phyloP scores from a whole-genome alignment of 2,329 filamentous ascomycete species.

The Clonostachys chloroleuca region DNA sequence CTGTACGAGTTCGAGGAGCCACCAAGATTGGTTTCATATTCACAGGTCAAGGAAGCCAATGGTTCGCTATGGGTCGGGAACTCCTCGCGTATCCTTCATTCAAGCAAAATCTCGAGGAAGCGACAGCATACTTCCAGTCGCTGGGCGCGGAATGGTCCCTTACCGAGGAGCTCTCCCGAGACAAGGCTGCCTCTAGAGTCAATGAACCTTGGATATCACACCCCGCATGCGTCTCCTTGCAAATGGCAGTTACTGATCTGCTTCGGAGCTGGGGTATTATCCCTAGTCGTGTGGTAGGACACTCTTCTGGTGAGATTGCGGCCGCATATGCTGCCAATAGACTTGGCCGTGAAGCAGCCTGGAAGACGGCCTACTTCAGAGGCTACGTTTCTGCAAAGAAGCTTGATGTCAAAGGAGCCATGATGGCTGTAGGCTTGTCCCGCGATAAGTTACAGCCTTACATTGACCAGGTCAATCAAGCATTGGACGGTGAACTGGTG shows the following conservation, averaged over 20 bases:
- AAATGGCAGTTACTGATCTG: not conserved
- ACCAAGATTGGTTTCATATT: slow-evolving; percentile 21
- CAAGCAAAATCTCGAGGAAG: not conserved
- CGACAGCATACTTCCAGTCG: too few relatives aligned
- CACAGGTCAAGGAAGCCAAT: slow-evolving; percentile 25
- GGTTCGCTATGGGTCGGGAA: slow-evolving; percentile 22
- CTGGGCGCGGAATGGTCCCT: too few relatives aligned
- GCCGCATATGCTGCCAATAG: slow-evolving; percentile 23
- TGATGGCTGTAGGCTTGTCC: slow-evolving; percentile 48
- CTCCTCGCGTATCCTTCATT: slow-evolving; percentile 14
- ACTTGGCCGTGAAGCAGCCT: slow-evolving; percentile 8
- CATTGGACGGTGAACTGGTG: too few relatives aligned
- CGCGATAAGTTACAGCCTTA: not conserved
- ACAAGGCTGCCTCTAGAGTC: too few relatives aligned
- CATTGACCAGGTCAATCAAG: slow-evolving; percentile 17
- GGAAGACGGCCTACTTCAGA: slow-evolving; percentile 13
- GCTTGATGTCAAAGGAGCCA: slow-evolving; percentile 28
- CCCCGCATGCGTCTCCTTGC: not conserved
- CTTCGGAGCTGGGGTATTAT: not conserved
- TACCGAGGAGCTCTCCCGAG: too few relatives aligned
- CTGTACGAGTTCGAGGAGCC: not conserved
- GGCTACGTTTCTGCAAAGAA: slow-evolving; percentile 6
- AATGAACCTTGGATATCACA: not conserved
- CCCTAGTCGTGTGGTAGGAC: not conserved
- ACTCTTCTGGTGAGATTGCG: not conserved